Base-by-base conservation (phyloP, 140 eudicot genomes). In the Senecio squalidus region DNA sequence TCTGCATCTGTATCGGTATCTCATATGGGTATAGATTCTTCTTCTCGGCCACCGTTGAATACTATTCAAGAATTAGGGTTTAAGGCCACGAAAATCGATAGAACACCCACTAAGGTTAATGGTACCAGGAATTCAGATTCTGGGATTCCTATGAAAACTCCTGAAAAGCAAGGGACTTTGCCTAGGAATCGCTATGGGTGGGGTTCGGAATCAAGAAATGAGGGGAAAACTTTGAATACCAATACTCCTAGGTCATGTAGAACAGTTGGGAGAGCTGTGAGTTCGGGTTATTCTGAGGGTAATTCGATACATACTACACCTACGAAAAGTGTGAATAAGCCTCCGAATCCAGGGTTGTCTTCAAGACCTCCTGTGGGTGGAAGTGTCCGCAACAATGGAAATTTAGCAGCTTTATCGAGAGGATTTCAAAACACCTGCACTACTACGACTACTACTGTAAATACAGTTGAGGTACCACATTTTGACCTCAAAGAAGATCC, bases 401-500 rank as follows among this genome's bases (percentile, higher is more conserved):
- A 60, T 55, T 51, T 41, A 78, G 64, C 78, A 6, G 88, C 82
- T 0, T 55, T 81, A 41, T 76, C 95, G 20, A 84, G 73, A 82
- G 88, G 96, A 52, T 51, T 80, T 25, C 80, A 90, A 5, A 80
- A 31, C 51, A 58, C 61, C 2, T 21, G 69, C 23, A 53, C 80
- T 55, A 69, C 68, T 31, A 88, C 84, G 40, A 81, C 81, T 77
- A 53, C 80, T 55, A 69, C 68, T 31, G 92, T 87, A 41, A 81
- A 84, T 77, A 66, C 84, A 4, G 82, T 68, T 24, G 96, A 91
- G 58, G 96, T 87, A 43, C 95, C 96, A 2, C 84, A 84, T 92
- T 84, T 92, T 63, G 95, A 82, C 27, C 94, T 92, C 47, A 87
- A 92, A 65, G 98, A 92, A 71, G 89, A 92, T 76, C 84, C 98